A percentile compares a stretch with the other conserved stretches of the same genome.
Conservation (phyloP, 2,329 filamentous ascomycete species). For the Fusarium zealandicum region DNA sequence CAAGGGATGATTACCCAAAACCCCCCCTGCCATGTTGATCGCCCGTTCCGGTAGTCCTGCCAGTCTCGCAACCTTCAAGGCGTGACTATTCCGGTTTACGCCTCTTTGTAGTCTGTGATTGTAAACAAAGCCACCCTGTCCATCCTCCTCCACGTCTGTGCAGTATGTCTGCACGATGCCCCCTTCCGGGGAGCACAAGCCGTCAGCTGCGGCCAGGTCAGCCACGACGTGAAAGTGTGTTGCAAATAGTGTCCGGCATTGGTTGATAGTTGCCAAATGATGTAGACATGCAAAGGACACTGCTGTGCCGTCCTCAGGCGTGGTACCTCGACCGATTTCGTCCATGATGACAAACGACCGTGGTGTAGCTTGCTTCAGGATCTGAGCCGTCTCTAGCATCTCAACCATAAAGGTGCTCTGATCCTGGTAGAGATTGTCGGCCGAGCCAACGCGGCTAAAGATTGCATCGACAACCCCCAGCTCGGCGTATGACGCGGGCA, state of each 20-base stretch:
- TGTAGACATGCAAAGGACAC: constrained; percentile 89
- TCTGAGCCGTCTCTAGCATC: constrained; percentile 95
- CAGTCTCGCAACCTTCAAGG: constrained; percentile 89
- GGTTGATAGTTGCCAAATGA: constrained; percentile 80
- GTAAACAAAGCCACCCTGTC: constrained; percentile 78
- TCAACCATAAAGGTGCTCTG: constrained; percentile 99
- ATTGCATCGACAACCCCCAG: constrained; percentile 95
- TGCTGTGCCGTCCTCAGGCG: constrained; percentile 88
- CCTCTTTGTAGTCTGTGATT: constrained; percentile 82
- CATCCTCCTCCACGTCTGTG: constrained; percentile 84
- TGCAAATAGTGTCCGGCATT: constrained; percentile 84
- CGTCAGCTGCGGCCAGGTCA: constrained; percentile 71
- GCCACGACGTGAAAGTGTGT: constrained; percentile 91
- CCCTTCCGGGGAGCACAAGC: constrained; percentile 48
- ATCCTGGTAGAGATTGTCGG: constrained; percentile 92
- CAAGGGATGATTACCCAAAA: constrained; percentile 52
- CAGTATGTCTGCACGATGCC: constrained; percentile 76
- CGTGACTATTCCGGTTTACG: constrained; percentile 87
- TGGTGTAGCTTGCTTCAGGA: constrained; percentile 82
- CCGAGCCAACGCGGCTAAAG: constrained; percentile 91
- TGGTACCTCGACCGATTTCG: constrained; percentile 93
- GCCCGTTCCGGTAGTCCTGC: constrained; percentile 81
- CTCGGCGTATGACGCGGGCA: constrained; percentile 85
- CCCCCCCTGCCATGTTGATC: constrained; percentile 69
- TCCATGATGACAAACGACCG: constrained; percentile 97